Percentiles rank a stretch among this genome's conserved stretches.
Evolutionary conservation across 73 alveolate species (phyloP).

Genomic region (Strombidium stylifer): DNA sequence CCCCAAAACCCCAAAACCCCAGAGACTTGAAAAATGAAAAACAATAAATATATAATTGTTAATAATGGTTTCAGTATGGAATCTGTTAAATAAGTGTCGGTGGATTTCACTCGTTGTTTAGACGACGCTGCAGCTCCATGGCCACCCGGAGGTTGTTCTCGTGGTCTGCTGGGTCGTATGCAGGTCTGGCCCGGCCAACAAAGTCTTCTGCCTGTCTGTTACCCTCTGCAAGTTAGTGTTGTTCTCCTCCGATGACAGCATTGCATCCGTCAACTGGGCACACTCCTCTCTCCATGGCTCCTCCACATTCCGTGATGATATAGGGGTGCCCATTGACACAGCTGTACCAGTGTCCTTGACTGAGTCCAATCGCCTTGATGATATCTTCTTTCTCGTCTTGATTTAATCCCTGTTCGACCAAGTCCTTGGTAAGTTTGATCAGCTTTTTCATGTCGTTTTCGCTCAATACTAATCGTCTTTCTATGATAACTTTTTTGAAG

Average conservation of each 20-base stretch:
- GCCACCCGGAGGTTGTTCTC: too few relatives aligned
- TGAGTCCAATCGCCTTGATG: conserved; percentile 3
- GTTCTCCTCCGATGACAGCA: conserved; percentile 56
- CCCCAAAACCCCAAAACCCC: too few relatives aligned
- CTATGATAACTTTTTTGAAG: too few relatives aligned
- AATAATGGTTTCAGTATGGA: too few relatives aligned
- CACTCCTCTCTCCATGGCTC: conserved; percentile 58
- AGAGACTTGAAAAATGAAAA: too few relatives aligned
- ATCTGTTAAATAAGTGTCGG: too few relatives aligned
- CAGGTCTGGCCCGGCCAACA: conserved; percentile 24
- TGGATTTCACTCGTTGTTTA: too few relatives aligned
- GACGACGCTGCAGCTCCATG: too few relatives aligned
- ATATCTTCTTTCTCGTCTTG: not conserved
- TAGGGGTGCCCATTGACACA: conserved; percentile 75
- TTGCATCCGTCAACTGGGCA: conserved; percentile 70
- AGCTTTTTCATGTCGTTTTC: too few relatives aligned
- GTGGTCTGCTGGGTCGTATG: conserved; percentile 17
- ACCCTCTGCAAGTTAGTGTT: conserved; percentile 49
- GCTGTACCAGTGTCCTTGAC: conserved; percentile 55
- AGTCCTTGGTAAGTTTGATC: not conserved
- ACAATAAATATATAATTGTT: too few relatives aligned
- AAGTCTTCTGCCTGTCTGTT: conserved; percentile 35
- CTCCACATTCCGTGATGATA: conserved; percentile 74
- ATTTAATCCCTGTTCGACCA: not conserved
- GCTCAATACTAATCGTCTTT: too few relatives aligned